A percentile compares a stretch with the other conserved stretches of the same genome.
phyloP scores from a whole-genome alignment of 225 moss, liverwort and hornwort species.

The Polytrichum formosum region DNA sequence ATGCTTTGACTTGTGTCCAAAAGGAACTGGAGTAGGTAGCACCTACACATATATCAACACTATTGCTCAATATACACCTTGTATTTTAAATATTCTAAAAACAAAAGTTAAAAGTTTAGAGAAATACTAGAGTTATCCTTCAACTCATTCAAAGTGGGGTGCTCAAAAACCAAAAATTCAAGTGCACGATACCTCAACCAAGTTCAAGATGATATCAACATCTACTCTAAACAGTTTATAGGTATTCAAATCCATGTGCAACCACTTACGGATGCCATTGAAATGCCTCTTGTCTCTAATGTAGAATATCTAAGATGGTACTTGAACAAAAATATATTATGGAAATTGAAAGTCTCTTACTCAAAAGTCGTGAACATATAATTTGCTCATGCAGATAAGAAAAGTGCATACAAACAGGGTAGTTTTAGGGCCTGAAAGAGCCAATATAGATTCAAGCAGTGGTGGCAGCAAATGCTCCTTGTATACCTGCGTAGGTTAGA shows the following conservation, averaged over 20 bases:
- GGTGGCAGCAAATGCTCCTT: constrained; percentile 82
- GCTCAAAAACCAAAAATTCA: too few species aligned
- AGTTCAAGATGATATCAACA: not conserved
- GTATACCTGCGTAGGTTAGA: constrained; percentile 64
- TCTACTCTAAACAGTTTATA: not conserved
- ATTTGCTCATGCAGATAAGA: not conserved
- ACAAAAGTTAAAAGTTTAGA: too few species aligned
- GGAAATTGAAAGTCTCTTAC: not conserved
- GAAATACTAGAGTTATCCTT: too few species aligned
- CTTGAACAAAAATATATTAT: not conserved
- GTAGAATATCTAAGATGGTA: constrained; percentile 8
- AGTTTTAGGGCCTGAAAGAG: constrained; percentile 80
- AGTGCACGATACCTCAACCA: too few species aligned
- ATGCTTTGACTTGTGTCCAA: too few species aligned
- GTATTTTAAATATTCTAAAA: too few species aligned
- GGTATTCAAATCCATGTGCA: not conserved
- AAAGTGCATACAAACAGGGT: constrained; percentile 60
- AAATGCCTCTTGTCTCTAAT: not conserved
- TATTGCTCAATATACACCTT: too few species aligned
- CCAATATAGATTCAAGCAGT: constrained; percentile 65
- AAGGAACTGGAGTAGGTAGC: too few species aligned
- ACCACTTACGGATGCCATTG: not conserved
- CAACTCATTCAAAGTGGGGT: too few species aligned
- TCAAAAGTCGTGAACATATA: constrained; percentile 3
- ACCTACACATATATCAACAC: too few species aligned